Conservation (phyloP, 2,329 filamentous ascomycete species). For the Dactylellina sp. region DNA sequence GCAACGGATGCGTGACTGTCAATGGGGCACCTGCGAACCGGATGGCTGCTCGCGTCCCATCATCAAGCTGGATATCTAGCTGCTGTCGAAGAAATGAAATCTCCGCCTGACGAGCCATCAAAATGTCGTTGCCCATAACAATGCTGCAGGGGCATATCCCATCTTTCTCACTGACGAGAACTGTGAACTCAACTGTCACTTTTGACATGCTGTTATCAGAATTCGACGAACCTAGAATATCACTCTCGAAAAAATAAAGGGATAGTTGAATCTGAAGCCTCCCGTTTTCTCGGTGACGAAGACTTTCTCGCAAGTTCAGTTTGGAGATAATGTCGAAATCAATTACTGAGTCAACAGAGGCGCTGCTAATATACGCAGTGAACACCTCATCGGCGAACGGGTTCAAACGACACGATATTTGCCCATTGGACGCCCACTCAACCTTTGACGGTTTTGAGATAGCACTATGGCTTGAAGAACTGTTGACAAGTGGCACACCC, state of each 20-base stretch:
- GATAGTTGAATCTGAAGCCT: conserved; percentile 48
- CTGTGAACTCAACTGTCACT: conserved; percentile 50
- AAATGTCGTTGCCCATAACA: conserved; percentile 52
- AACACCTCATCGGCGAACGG: conserved; percentile 78
- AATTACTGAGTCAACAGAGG: conserved; percentile 87
- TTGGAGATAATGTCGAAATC: conserved; percentile 65
- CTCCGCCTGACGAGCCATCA: conserved; percentile 52
- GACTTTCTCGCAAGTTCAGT: conserved; percentile 48
- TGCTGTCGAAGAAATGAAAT: conserved; percentile 46
- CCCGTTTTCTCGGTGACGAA: conserved; percentile 47
- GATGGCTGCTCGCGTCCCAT: conserved; percentile 50
- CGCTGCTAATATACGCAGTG: conserved; percentile 75
- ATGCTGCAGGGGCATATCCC: conserved; percentile 53
- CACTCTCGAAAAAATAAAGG: conserved; percentile 45
- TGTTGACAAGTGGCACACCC: conserved; percentile 76
- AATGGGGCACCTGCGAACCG: conserved; percentile 50
- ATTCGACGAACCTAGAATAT: conserved; percentile 29
- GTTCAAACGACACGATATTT: conserved; percentile 88
- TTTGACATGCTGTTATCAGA: conserved; percentile 41
- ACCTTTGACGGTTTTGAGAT: conserved; percentile 93
- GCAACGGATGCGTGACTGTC: conserved; percentile 46
- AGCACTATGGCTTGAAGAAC: conserved; percentile 78
- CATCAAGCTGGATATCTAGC: conserved; percentile 52
- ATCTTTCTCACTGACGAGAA: conserved; percentile 53
- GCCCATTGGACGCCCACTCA: conserved; percentile 90